phyloP scores from a whole-genome alignment of 331 rosid species.

The Quercus phellos region DNA sequence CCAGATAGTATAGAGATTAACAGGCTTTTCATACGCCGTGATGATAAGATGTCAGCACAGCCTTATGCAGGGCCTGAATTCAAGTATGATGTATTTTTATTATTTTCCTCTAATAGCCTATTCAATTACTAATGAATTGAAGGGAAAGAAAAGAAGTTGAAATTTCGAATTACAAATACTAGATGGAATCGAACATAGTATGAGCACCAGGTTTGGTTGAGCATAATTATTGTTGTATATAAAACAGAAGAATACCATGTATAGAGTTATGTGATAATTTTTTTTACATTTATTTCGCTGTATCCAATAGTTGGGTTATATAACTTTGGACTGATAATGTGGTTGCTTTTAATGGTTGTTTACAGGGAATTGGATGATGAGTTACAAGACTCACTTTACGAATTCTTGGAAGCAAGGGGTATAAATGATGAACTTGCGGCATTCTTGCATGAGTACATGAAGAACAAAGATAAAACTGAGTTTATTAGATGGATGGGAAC shows the following conservation, averaged over 20 bases:
- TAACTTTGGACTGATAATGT: neutral
- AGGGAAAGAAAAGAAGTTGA: neutral
- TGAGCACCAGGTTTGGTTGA: neutral
- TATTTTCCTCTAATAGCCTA: neutral
- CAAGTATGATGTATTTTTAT: conserved; percentile 40
- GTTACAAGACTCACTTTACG: conserved; percentile 65
- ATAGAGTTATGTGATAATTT: neutral
- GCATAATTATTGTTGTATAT: neutral
- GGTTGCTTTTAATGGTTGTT: conserved; percentile 19
- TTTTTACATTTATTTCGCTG: neutral
- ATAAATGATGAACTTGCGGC: conserved; percentile 52
- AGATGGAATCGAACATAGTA: neutral
- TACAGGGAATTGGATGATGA: conserved; percentile 86
- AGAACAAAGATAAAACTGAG: conserved; percentile 72
- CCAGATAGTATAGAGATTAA: conserved; percentile 56
- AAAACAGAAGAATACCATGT: neutral
- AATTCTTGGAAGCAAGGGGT: conserved; percentile 77
- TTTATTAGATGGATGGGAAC: conserved; percentile 67
- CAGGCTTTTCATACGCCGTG: conserved; percentile 30
- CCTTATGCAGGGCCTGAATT: conserved; percentile 74
- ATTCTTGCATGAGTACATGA: conserved; percentile 69
- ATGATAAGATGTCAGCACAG: conserved; percentile 35
- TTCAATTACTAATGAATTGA: neutral
- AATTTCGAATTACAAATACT: neutral
- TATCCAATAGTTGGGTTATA: neutral